Conservation (phyloP, 768 basidiomycete genomes). For the Leccinum uliginosum region DNA sequence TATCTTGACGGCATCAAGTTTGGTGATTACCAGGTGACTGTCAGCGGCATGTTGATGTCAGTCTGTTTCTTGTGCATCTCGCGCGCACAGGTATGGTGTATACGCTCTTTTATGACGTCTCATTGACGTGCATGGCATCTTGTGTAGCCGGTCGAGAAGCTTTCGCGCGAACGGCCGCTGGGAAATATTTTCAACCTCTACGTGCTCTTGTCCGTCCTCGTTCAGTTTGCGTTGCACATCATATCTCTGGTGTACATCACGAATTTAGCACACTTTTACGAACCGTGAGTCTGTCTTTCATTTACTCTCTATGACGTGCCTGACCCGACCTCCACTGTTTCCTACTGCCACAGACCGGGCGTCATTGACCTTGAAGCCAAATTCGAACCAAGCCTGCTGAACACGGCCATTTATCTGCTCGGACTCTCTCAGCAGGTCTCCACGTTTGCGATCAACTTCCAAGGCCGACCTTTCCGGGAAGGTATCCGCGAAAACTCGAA, state of each 20-base stretch:
- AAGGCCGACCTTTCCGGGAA: constrained; percentile 97
- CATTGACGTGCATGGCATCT: background rate
- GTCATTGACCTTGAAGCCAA: constrained; percentile 92
- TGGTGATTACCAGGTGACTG: constrained; percentile 97
- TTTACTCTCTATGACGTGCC: background rate
- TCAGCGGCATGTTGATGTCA: constrained; percentile 91
- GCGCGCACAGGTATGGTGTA: constrained; percentile 75
- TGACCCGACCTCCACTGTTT: background rate
- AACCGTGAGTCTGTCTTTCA: constrained; percentile 54
- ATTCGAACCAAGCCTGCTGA: constrained; percentile 90
- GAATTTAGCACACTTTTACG: constrained; percentile 68
- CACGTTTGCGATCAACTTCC: constrained; percentile 98
- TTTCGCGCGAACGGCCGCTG: constrained; percentile 89
- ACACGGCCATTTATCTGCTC: constrained; percentile 95
- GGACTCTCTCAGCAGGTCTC: constrained; percentile 97
- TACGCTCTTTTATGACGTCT: background rate
- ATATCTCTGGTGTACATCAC: constrained; percentile 90
- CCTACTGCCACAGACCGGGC: constrained; percentile 46
- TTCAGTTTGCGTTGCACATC: constrained; percentile 95
- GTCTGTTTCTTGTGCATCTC: constrained; percentile 99
- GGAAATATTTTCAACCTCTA: constrained; percentile 98
- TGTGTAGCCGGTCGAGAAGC: constrained; percentile 94
- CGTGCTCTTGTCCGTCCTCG: constrained; percentile 83
- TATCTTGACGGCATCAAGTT: constrained; percentile 99
- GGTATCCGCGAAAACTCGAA: constrained; percentile 94